These are phyloP conservation scores for Botrytis tulipae DNA, from an alignment of 2,329 filamentous ascomycete genomes.

Conservation along the genomic window DNA sequence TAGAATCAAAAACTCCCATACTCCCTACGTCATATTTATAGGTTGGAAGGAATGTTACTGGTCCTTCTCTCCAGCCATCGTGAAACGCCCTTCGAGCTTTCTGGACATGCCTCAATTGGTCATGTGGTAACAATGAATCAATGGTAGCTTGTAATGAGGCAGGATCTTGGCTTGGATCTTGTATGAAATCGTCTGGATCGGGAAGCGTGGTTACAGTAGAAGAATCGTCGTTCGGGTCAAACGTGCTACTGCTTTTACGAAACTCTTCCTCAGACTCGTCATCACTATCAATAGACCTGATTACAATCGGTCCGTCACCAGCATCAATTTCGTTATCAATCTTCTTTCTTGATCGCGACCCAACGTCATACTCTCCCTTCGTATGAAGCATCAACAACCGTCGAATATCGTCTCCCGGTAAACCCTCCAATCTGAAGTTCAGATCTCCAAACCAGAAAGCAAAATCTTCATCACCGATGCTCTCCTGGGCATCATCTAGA, in stretches of 20 bases:
- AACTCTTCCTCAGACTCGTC: constrained; percentile 43
- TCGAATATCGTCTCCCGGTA: constrained; percentile 88
- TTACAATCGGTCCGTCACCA: constrained; percentile 52
- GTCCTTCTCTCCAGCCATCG: constrained; percentile 88
- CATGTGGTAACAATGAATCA: constrained; percentile 81
- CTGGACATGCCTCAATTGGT: constrained; percentile 78
- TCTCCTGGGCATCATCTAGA: constrained; percentile 62
- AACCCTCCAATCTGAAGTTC: constrained; percentile 86
- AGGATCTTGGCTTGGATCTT: constrained; percentile 73
- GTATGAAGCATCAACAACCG: constrained; percentile 80
- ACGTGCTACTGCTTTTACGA: constrained; percentile 28
- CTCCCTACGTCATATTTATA: constrained; percentile 99
- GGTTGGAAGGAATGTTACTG: constrained; percentile 84
- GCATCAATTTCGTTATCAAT: constrained; percentile 42
- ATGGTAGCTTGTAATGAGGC: constrained; percentile 85
- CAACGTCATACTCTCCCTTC: constrained; percentile 69
- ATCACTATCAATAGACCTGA: constrained; percentile 43
- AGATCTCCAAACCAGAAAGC: constrained; percentile 95
- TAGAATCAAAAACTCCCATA: constrained; percentile 87
- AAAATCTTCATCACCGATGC: constrained; percentile 87
- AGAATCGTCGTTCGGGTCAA: constrained; percentile 39
- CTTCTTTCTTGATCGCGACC: constrained; percentile 39
- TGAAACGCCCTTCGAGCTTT: constrained; percentile 76
- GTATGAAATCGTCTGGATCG: constrained; percentile 63
- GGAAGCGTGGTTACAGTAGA: constrained; percentile 46